Conservation (phyloP, 2,329 filamentous ascomycete species). For the Cytospora leucostoma region DNA sequence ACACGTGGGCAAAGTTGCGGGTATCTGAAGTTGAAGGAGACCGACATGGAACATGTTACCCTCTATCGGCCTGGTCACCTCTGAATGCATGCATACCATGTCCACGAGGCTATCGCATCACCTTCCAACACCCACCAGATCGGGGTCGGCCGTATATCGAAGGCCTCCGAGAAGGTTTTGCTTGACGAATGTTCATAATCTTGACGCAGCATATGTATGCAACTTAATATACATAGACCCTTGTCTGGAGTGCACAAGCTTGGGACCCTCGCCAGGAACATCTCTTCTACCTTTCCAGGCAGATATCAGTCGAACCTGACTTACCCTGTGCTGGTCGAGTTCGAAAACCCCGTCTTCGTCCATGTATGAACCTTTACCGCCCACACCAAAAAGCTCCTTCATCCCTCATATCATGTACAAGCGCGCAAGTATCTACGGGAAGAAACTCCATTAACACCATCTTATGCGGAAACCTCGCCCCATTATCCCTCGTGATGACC, state of each 20-base stretch:
- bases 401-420: constrained; percentile 13
- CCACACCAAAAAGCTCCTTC: neutral
- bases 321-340: neutral
- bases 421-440: constrained; percentile 10
- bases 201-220: constrained; percentile 23
- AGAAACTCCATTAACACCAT: constrained; percentile 18
- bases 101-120: neutral
- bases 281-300: neutral
- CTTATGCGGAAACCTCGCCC: neutral
- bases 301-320: neutral
- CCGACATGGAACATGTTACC: neutral
- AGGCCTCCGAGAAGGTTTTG: neutral
- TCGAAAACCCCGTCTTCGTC: neutral
- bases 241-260: constrained; percentile 3
- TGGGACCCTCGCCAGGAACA: constrained; percentile 4
- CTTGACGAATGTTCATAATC: constrained; percentile 24
- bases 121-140: neutral
- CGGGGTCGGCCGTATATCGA: too few relatives aligned
- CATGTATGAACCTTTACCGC: neutral
- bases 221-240: constrained; percentile 20
- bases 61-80: too few relatives aligned
- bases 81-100: too few relatives aligned
- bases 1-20: neutral
- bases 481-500: neutral
- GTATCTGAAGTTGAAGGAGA: neutral